A percentile compares a stretch with the other conserved stretches of the same genome.
phyloP scores from a whole-genome alignment of 345 rosid species.

The Acer saccharum region DNA sequence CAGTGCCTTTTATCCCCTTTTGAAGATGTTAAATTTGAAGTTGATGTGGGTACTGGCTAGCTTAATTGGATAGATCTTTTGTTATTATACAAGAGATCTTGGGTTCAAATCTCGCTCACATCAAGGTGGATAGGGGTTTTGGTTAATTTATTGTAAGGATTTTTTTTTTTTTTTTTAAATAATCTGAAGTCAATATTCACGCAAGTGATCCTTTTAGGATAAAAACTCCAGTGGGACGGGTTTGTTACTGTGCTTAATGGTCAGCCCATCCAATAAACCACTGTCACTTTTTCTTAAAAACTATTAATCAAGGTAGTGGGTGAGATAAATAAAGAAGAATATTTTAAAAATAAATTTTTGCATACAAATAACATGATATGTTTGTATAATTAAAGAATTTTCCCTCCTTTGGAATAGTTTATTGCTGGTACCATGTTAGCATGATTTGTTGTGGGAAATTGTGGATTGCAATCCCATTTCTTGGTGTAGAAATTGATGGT shows the following conservation, averaged over 20 bases:
- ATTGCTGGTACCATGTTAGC: neutral
- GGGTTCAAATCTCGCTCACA: neutral
- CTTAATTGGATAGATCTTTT: neutral
- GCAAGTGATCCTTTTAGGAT: neutral
- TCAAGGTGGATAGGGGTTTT: neutral
- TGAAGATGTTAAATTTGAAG: neutral
- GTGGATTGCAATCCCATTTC: neutral
- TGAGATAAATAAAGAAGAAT: neutral
- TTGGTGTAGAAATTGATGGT: neutral
- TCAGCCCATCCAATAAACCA: neutral
- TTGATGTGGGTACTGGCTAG: neutral
- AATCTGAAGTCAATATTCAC: neutral
- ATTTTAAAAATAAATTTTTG: neutral
- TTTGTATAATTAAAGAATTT: neutral
- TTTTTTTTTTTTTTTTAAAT: neutral
- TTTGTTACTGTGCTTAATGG: neutral
- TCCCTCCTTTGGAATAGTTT: neutral
- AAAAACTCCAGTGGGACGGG: neutral
- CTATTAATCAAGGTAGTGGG: neutral
- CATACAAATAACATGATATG: neutral
- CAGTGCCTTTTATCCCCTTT: slow-evolving; percentile 8
- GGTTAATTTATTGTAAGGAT: neutral
- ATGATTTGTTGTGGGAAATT: neutral
- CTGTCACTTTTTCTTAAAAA: neutral
- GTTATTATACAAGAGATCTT: neutral